A percentile compares a stretch with the other conserved stretches of the same genome.
Evolutionary conservation across 1,139 yeast species (phyloP).

Genomic region (Yamadazyma dushanensis): DNA sequence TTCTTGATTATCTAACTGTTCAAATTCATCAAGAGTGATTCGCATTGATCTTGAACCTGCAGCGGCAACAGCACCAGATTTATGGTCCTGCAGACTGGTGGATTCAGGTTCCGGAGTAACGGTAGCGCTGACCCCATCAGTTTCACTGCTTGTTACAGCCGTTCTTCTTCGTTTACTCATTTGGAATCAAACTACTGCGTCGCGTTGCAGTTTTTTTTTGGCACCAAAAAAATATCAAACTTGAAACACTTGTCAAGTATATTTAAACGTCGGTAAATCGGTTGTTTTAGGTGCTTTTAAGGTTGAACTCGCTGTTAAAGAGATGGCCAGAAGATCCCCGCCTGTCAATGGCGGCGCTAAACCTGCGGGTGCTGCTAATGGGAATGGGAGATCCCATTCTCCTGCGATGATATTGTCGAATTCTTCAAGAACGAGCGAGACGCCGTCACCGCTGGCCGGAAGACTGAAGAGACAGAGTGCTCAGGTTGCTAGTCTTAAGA

Average conservation of each 20-base stretch:
- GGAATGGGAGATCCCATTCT: neutral
- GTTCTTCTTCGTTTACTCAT: too few species aligned
- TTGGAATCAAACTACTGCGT: too few species aligned
- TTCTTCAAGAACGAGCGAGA: too few species aligned
- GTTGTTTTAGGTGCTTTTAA: neutral
- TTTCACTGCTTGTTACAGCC: too few species aligned
- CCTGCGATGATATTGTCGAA: too few species aligned
- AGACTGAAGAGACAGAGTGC: slow-evolving; percentile 17
- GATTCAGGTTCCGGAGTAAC: too few species aligned
- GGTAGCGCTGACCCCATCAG: too few species aligned
- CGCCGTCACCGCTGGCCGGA: slow-evolving; percentile 1
- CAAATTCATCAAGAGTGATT: slow-evolving; percentile 5
- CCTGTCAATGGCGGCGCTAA: neutral
- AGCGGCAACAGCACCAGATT: neutral
- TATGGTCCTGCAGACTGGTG: too few species aligned
- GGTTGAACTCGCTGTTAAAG: neutral
- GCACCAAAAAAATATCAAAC: too few species aligned
- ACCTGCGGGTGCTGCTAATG: neutral
- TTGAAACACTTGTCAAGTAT: too few species aligned
- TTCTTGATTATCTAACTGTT: neutral
- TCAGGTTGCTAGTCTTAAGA: slow-evolving; percentile 15
- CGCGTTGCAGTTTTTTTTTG: too few species aligned
- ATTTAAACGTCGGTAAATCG: neutral
- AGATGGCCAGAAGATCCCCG: neutral
- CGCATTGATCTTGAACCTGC: neutral